Evolutionary conservation across 2,329 filamentous ascomycete genomes (phyloP), one percentile per base, ranked within the genome.

Genomic region (Curvularia eragrostidis): DNA sequence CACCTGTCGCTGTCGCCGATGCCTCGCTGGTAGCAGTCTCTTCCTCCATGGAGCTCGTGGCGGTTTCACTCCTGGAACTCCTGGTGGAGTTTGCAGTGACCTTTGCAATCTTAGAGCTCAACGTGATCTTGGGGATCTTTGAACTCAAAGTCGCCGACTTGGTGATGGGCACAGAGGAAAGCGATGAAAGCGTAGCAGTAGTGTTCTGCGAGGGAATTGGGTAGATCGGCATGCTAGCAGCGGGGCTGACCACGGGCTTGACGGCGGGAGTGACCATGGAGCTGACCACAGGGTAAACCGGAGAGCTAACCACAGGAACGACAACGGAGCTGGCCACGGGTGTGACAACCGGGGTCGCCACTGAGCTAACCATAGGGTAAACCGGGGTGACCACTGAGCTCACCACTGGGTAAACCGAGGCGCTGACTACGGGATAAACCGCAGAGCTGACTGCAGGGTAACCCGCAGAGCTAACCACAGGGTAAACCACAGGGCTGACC

Each of bases 1-100:
- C 69, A 18, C 57, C 67, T 3, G 61, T 66, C 41, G 58, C 50
- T 15, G 64, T 54, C 10, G 62, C 53, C 7, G 49, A 59, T 10
- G 63, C 61, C 12, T 54, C 41, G 30, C 63, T 60, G 18, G 63
- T 28, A 1, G 64, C 56, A 42, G 61, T 43, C 43, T 59, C 18
- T 24, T 39, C 24, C 51, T 34, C 56, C 26, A 51, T 52, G 15
- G 54, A 53, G 5, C 51, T 59, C n/a, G 23, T 19, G 34, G 13
- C 18, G 15, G 34, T 36, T n/a, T 36, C 15, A 18, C 5, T 4
- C 15, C 15, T n/a, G 34, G 34, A 36, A 18, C 13, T 36, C 34
- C n/a, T 36, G 3, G 34, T 36, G n/a, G 34, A 36, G 15, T 36
- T 36, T 6, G 18, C 6, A 18, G 15, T 36, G 15, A 36, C 15